These are phyloP conservation scores for Trametes gibbosa DNA, from an alignment of 768 basidiomycete genomes.

Conservation along the genomic window DNA sequence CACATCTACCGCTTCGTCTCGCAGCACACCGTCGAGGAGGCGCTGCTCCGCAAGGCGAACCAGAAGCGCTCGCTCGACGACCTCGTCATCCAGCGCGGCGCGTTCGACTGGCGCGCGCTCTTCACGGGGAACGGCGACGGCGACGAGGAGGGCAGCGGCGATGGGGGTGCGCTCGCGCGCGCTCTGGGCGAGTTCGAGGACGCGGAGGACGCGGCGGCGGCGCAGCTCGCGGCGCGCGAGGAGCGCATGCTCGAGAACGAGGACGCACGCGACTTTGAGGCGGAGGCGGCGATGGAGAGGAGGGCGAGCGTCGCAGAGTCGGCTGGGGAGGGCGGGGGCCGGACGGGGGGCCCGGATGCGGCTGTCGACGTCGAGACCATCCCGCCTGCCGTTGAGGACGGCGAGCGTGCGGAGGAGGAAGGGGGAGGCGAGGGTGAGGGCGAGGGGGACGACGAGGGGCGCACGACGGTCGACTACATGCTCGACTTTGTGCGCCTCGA, in stretches of 20 bases:
- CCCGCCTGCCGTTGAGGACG: constrained; percentile 22
- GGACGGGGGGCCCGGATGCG: constrained; percentile 6
- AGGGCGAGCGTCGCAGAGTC: constrained; percentile 7
- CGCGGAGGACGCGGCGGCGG: constrained; percentile 81
- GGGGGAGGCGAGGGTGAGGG: constrained; percentile 36
- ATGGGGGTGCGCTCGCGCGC: constrained; percentile 53
- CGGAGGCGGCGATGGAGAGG: constrained; percentile 35
- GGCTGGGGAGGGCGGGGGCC: background rate
- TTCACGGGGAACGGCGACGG: constrained; percentile 56
- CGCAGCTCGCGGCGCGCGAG: constrained; percentile 71
- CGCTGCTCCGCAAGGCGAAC: constrained; percentile 95
- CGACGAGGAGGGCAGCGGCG: constrained; percentile 50
- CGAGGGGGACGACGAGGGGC: constrained; percentile 52
- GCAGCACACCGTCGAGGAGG: constrained; percentile 89
- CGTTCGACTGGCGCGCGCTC: constrained; percentile 91
- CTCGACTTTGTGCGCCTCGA: constrained; percentile 60
- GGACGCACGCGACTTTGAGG: constrained; percentile 76
- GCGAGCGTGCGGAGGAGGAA: constrained; percentile 22
- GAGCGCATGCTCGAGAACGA: constrained; percentile 71
- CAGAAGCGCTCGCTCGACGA: constrained; percentile 92
- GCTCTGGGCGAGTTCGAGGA: constrained; percentile 88
- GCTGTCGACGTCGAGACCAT: constrained; percentile 17
- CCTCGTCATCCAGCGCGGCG: constrained; percentile 89
- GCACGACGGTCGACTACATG: constrained; percentile 85
- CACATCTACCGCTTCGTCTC: constrained; percentile 96